Evolutionary conservation across 805 yeast genomes (phyloP), one percentile per base, ranked within the genome.

Genomic region (Lachancea meyersii): DNA sequence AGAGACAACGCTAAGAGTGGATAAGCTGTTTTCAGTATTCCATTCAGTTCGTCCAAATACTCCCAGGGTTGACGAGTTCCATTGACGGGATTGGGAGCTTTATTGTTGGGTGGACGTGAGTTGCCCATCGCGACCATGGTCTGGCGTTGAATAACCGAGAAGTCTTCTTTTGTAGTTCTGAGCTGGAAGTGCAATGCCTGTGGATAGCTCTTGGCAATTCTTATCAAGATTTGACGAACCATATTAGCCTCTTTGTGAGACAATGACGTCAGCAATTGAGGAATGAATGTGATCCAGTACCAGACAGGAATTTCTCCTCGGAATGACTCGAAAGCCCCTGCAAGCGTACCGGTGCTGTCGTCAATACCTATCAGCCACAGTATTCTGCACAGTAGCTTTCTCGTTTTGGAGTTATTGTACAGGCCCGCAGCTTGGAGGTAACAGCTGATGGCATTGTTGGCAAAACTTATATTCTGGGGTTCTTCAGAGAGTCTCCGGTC

Each of bases 211-310:
- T 93, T 93, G 1, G 98, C 98, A 57, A 93, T 93, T 51, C 93
- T 74, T 41, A 88, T 84, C 58, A 93, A 72, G 34, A 93, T 84
- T 54, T 81, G 88, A 47, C 96, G 81, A 2, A 91, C 96, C 61
- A 88, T 72, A 43, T 78, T 75, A 0, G 97, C 97, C 60, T 93
- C 97, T 53, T 80, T 83, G 53, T 88, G 95, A 1, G 97, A 86
- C 47, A 93, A 70, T 0, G 96, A 82, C 0, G 96, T 82, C 52
- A 93, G 70, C 46, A 93, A 70, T 64, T 94, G 98, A 2, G 98
- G 98, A 51, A 93, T 88, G 56, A 84, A 93, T 0, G 97, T 87
- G 35, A 93, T 87, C 97, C 97, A 93, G 63, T 91, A 91, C 99
- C 99, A 93, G 2, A 91, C 96, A 4, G 99, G 98, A 32, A 87